Percentiles rank a stretch among this genome's conserved stretches.
Evolutionary conservation across 1,139 yeast genomes (phyloP).

Genomic region (Scheffersomyces illinoinensis): DNA sequence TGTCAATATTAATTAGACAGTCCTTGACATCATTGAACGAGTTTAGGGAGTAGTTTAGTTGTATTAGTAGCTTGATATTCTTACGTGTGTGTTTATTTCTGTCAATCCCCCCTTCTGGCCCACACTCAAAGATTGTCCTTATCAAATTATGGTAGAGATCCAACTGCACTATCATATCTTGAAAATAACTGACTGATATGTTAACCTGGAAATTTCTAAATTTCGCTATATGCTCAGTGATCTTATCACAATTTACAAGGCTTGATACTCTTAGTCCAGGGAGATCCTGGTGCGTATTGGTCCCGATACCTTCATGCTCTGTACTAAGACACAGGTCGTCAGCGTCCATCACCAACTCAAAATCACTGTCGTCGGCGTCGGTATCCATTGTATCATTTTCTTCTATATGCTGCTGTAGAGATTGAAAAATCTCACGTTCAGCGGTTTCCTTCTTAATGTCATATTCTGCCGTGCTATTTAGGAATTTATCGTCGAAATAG

Average conservation of each 20-base stretch:
- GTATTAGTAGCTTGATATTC: slow-evolving; percentile 3
- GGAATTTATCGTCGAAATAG: background rate
- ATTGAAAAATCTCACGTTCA: background rate
- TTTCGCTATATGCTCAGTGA: background rate
- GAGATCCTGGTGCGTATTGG: background rate
- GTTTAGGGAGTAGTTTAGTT: slow-evolving; percentile 5
- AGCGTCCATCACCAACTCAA: background rate
- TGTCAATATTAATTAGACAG: slow-evolving; percentile 7
- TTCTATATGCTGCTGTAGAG: background rate
- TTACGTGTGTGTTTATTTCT: background rate
- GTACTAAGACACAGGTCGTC: background rate
- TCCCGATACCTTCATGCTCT: background rate
- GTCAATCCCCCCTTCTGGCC: background rate
- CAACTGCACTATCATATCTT: background rate
- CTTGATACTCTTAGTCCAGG: background rate
- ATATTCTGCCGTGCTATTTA: background rate
- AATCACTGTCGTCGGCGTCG: background rate
- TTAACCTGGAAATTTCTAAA: background rate
- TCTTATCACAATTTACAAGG: background rate
- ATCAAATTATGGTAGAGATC: background rate
- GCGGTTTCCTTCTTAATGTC: background rate
- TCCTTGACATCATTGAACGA: slow-evolving; percentile 7
- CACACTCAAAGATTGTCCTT: background rate
- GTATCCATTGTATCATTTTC: background rate
- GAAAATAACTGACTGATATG: background rate